Conservation (phyloP, 192 early-diverging fungal species). For the Diversispora eburnea region DNA sequence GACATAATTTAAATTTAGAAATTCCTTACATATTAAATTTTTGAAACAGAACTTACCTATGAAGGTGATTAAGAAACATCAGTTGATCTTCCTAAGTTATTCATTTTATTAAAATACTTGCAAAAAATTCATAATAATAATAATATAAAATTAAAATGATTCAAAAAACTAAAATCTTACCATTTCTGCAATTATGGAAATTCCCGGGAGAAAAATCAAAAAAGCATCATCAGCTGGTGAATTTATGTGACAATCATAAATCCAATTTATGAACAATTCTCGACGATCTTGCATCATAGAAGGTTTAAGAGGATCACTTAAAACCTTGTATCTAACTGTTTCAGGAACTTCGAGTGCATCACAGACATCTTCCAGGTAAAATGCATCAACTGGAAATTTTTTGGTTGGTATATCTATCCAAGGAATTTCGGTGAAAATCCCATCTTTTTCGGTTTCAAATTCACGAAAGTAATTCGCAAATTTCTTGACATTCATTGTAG, state of each 20-base stretch:
- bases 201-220: conserved; percentile 35
- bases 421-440: conserved; percentile 16
- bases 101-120: not conserved
- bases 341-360: conserved; percentile 14
- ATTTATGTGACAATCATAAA: conserved; percentile 20
- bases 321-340: not conserved
- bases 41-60: conserved; percentile 5
- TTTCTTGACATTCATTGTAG: conserved; percentile 30
- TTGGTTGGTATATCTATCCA: conserved; percentile 27
- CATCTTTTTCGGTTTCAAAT: conserved; percentile 17
- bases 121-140: not conserved
- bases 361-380: conserved; percentile 32
- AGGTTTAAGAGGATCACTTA: conserved; percentile 22
- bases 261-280: conserved; percentile 29
- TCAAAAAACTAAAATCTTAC: conserved; percentile 8
- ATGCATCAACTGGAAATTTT: conserved; percentile 31
- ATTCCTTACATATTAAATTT: not conserved
- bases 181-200: conserved; percentile 32
- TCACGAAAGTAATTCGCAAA: conserved; percentile 29
- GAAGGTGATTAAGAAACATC: conserved; percentile 1
- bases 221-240: conserved; percentile 24
- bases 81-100: conserved; percentile 29
- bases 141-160: no score
- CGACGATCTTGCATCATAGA: conserved; percentile 19
- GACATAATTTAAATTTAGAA: not conserved